Evolutionary conservation across 805 yeast species (phyloP).

Genomic region (Starmerella apis): DNA sequence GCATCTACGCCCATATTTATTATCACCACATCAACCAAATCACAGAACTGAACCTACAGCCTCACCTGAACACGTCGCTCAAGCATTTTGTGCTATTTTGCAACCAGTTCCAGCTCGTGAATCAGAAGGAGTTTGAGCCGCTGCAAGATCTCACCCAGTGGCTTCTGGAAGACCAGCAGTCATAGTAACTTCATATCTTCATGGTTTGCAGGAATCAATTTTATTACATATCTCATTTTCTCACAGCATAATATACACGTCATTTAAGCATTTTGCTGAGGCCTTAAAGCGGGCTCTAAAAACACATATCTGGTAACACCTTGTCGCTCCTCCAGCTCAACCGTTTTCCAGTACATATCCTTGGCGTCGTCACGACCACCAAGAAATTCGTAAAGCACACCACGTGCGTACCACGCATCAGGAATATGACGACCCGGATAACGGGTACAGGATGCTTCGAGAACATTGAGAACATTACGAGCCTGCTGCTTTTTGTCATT

Average conservation of each 20-base stretch:
- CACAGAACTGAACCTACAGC: constrained; percentile 80
- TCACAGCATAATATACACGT: neutral
- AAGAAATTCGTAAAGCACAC: constrained; percentile 49
- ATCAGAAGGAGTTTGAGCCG: constrained; percentile 82
- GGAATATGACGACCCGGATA: constrained; percentile 38
- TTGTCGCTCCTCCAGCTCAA: constrained; percentile 22
- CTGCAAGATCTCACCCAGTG: constrained; percentile 68
- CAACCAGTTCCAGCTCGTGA: constrained; percentile 69
- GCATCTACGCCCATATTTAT: constrained; percentile 94
- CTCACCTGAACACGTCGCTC: constrained; percentile 84
- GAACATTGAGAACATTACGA: constrained; percentile 11
- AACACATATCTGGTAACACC: constrained; percentile 18
- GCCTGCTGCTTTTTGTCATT: constrained; percentile 2
- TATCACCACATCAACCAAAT: constrained; percentile 97
- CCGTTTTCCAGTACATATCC: constrained; percentile 42
- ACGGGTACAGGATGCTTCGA: constrained; percentile 22
- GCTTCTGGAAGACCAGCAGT: constrained; percentile 42
- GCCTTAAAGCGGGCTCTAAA: neutral
- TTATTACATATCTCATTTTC: neutral
- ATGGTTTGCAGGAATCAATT: no score
- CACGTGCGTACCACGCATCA: constrained; percentile 63
- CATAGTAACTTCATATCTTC: no score
- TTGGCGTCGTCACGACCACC: constrained; percentile 44
- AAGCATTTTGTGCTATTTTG: constrained; percentile 87
- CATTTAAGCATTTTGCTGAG: neutral